Evolutionary conservation across 2,329 filamentous ascomycete genomes (phyloP), one percentile per base, ranked within the genome.

Genomic region (Colletotrichum euphorbiae): DNA sequence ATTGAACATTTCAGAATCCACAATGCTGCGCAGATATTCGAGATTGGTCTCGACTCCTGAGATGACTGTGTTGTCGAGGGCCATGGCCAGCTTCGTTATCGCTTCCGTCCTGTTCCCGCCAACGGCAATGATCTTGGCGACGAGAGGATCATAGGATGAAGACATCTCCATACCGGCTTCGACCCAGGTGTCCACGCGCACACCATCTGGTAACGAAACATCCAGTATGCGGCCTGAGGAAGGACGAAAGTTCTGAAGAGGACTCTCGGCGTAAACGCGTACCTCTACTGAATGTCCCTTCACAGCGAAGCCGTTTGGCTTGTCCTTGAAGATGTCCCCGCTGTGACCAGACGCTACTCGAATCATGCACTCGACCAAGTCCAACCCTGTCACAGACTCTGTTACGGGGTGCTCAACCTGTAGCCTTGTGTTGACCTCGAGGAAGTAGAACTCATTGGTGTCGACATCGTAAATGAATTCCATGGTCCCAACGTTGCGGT

Each of bases 131-230:
- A 93, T 80, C 74, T 94, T 93, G 1, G 91, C 89, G 55, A 94
- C 89, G 84, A 93, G 90, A 0, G 91, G 91, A 72, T 94, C 91
- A 75, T 93, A 94, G 71, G 91, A 88, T 4, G 90, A 89, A 0
- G 91, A 91, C 2, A 94, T 87, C 72, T 91, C 86, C 65, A 92
- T 90, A 6, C 91, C 91, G 33, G 86, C 81, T 21, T 88, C 84
- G 70, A 94, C 92, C 21, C 91, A 91, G 4, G 89, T 89, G 73
- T 93, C 91, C 61, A 93, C 88, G 11, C 91, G 85, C 6, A 91
- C 85, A 33, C 80, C 75, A 9, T 76, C 75, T 0, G 90, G 90
- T 9, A 86, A 88, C 51, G 83, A 83, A 11, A 92, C 83, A 72
- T 92, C 87, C 4, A 89, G 76, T 0, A 93, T 80, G n/a, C 81